A percentile compares a stretch with the other conserved stretches of the same genome.
Evolutionary conservation across 345 rosid species (phyloP).

Genomic region (Xanthoceras sorbifolium): DNA sequence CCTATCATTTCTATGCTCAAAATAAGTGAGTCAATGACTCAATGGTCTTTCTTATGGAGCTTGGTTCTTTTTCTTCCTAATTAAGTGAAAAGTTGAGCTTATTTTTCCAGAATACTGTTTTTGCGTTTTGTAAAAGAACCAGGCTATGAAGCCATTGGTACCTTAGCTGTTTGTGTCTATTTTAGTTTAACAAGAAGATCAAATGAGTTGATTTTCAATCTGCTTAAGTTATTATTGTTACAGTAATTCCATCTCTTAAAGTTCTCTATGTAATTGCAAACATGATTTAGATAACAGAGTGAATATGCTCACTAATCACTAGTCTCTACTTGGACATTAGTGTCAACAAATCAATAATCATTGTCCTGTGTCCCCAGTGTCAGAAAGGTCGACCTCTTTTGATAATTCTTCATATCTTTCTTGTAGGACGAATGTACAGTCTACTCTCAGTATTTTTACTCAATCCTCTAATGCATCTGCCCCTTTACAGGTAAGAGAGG

Average conservation of each 20-base stretch:
- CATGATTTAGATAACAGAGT: background rate
- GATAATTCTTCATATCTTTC: background rate
- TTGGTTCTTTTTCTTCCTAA: background rate
- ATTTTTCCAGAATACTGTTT: background rate
- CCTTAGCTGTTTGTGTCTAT: background rate
- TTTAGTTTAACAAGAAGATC: background rate
- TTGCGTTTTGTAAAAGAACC: background rate
- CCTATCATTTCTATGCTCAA: background rate
- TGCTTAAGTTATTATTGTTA: background rate
- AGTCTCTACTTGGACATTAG: too few species aligned
- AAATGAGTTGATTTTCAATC: background rate
- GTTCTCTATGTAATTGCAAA: background rate
- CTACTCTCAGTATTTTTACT: background rate
- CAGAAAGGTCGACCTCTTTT: background rate
- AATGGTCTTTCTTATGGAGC: background rate
- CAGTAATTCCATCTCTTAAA: background rate
- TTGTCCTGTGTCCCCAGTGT: background rate
- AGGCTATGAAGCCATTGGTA: background rate
- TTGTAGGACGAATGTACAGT: background rate
- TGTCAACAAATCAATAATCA: background rate
- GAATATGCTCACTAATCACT: background rate
- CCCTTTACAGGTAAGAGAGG: slow-evolving; percentile 60
- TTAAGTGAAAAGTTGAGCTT: slow-evolving; percentile 1
- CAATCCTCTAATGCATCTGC: slow-evolving; percentile 10
- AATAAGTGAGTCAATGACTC: too few species aligned